Conservation (phyloP, 257 asterid genomes). For the Penstemon newberryi region DNA sequence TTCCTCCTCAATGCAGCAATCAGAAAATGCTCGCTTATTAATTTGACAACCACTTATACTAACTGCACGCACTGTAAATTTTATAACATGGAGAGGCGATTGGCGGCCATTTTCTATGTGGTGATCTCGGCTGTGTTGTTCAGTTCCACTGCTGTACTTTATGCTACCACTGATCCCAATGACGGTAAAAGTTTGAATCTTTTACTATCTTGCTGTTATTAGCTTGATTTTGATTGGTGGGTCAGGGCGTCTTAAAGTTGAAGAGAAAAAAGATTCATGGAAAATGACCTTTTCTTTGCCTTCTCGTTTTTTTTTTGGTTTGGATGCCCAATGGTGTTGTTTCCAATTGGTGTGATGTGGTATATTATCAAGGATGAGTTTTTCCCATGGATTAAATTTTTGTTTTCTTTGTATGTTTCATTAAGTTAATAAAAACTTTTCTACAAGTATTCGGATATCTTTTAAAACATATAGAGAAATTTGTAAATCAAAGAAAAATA, state of each 20-base stretch:
- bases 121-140: conserved; percentile 24
- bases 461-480: too few species aligned
- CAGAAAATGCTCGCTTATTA: too few species aligned
- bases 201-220: not conserved
- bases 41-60: not conserved
- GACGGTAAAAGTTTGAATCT: conserved; percentile 47
- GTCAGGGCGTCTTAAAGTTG: not conserved
- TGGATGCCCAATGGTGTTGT: too few species aligned
- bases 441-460: too few species aligned
- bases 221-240: conserved; percentile 28
- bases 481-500: too few species aligned
- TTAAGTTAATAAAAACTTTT: too few species aligned
- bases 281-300: not conserved
- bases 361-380: too few species aligned
- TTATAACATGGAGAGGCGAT: conserved; percentile 39
- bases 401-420: too few species aligned
- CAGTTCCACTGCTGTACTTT: conserved; percentile 27
- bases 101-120: not conserved
- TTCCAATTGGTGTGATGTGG: too few species aligned
- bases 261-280: not conserved
- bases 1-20: too few species aligned
- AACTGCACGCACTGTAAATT: conserved; percentile 21
- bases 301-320: not conserved
- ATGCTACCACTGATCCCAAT: conserved; percentile 64
- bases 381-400: too few species aligned